Evolutionary conservation across 2,329 filamentous ascomycete genomes (phyloP).

Genomic region (Chaetomiaceae sp.): DNA sequence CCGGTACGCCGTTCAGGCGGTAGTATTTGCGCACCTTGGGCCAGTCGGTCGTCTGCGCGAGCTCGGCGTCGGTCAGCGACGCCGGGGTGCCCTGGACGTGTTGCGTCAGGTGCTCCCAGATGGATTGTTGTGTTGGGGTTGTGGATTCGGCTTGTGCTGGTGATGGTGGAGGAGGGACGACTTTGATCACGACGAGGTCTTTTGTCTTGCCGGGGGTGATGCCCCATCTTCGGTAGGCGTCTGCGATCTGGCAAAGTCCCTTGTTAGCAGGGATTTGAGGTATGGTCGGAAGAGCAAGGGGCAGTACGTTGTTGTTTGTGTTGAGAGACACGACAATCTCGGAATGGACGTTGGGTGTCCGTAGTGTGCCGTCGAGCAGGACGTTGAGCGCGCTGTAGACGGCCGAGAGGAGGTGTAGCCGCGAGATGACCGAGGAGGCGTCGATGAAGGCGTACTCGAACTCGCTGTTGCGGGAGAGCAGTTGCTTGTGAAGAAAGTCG

Average conservation of each 20-base stretch:
- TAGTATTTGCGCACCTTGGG: conserved; percentile 77
- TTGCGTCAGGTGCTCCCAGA: conserved; percentile 55
- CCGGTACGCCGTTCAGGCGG: conserved; percentile 65
- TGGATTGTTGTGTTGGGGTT: conserved; percentile 41
- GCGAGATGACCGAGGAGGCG: conserved; percentile 71
- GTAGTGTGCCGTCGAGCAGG: conserved; percentile 56
- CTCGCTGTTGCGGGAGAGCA: conserved; percentile 75
- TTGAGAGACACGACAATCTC: conserved; percentile 80
- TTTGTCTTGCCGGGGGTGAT: conserved; percentile 63
- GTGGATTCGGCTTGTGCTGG: conserved; percentile 1
- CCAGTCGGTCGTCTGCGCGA: conserved; percentile 59
- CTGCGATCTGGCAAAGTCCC: conserved; percentile 63
- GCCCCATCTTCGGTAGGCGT: conserved; percentile 86
- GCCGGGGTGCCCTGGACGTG: conserved; percentile 58
- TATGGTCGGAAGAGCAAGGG: conserved; percentile 1
- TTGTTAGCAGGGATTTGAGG: neutral
- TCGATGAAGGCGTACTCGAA: conserved; percentile 96
- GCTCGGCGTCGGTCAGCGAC: conserved; percentile 58
- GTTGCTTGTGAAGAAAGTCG: conserved; percentile 71
- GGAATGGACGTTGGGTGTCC: conserved; percentile 81
- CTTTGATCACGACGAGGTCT: conserved; percentile 75
- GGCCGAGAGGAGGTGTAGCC: conserved; percentile 68
- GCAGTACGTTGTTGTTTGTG: conserved; percentile 70
- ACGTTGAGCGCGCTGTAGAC: conserved; percentile 72
- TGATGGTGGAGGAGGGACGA: conserved; percentile 48